These are phyloP conservation scores for Lyophyllum semitale DNA, from an alignment of 768 basidiomycete genomes.

Conservation along the genomic window DNA sequence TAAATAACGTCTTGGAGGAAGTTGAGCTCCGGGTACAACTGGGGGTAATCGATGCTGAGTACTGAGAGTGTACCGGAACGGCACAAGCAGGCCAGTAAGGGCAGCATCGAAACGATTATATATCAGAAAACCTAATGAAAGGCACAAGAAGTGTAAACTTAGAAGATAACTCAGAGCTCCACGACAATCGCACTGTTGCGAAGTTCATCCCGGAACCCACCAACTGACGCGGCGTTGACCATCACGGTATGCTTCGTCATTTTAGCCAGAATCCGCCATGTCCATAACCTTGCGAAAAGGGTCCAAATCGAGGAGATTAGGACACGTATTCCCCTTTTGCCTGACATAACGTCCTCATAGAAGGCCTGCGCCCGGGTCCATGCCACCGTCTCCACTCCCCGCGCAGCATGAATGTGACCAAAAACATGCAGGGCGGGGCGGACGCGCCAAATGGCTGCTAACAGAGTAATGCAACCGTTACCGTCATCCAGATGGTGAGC, in stretches of 20 bases:
- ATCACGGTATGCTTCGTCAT: constrained; percentile 23
- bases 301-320: constrained; percentile 14
- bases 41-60: no score
- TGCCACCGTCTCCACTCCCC: constrained; percentile 31
- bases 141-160: no score
- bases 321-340: constrained; percentile 11
- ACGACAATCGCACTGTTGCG: no score
- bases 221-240: constrained; percentile 34
- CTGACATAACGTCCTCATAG: constrained; percentile 29
- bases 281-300: constrained; percentile 11
- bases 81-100: no score
- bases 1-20: no score
- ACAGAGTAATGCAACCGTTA: constrained; percentile 33
- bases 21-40: no score
- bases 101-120: no score
- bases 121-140: no score
- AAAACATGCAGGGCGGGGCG: constrained; percentile 39
- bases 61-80: no score
- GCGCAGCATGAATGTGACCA: constrained; percentile 41
- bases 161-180: no score
- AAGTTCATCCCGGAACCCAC: constrained; percentile 21
- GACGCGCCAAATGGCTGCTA: constrained; percentile 32
- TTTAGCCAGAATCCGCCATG: background rate
- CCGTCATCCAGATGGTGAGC: constrained; percentile 30
- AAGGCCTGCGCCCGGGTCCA: constrained; percentile 33